Evolutionary conservation across 352 stramenopile species (phyloP).

Genomic region (Sclerospora graminicola): DNA sequence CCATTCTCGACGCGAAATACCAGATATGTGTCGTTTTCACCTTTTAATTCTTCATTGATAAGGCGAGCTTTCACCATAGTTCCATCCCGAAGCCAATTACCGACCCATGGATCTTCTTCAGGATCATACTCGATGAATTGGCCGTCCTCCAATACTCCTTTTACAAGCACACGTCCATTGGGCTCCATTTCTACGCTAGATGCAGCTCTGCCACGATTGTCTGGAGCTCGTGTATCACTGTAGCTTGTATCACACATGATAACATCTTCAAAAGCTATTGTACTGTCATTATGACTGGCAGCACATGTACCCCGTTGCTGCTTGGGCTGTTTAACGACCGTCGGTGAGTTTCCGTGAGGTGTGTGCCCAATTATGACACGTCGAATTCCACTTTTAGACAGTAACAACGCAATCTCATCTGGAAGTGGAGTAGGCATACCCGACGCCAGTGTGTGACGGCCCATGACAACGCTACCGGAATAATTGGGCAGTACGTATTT

Average conservation of each 20-base stretch:
- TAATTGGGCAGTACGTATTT: conserved; percentile 62
- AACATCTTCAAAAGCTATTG: conserved; percentile 54
- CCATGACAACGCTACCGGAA: conserved; percentile 61
- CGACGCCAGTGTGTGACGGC: conserved; percentile 47
- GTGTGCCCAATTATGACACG: conserved; percentile 88
- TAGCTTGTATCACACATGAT: conserved; percentile 92
- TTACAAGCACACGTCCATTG: conserved; percentile 33
- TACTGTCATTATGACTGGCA: conserved; percentile 2
- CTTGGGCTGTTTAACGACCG: conserved; percentile 55
- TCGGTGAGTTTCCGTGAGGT: conserved; percentile 87
- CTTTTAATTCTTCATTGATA: conserved; percentile 6
- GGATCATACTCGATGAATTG: conserved; percentile 31
- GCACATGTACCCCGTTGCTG: conserved; percentile 6
- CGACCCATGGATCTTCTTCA: conserved; percentile 32
- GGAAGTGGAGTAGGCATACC: conserved; percentile 68
- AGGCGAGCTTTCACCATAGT: conserved; percentile 60
- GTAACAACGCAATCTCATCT: conserved; percentile 25
- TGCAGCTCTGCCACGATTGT: conserved; percentile 75
- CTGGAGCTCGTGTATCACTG: conserved; percentile 52
- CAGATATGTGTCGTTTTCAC: conserved; percentile 30
- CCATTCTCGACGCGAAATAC: conserved; percentile 52
- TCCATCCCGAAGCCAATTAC: conserved; percentile 35
- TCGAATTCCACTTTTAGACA: conserved; percentile 68
- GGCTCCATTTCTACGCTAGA: conserved; percentile 67
- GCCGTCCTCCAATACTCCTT: conserved; percentile 44